Evolutionary conservation across 176 grass and related monocot species (phyloP).

Genomic region (Areca catechu): DNA sequence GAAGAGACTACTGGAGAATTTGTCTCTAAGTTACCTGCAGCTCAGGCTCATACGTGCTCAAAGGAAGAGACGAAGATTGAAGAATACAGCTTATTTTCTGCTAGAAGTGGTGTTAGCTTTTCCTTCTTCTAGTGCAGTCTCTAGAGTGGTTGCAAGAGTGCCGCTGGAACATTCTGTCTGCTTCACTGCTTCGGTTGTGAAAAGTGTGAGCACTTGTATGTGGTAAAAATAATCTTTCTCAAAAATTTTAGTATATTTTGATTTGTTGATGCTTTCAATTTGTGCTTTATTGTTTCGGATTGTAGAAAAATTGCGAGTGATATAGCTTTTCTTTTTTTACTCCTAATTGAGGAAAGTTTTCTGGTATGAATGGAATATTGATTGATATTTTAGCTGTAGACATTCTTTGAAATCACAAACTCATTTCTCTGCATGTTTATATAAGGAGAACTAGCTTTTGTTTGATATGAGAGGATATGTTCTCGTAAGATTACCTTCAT

Average conservation of each 20-base stretch:
- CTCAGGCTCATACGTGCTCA: conserved; percentile 39
- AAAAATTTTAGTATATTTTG: conserved; percentile 7
- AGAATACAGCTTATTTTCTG: conserved; percentile 81
- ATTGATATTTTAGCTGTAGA: too few relatives aligned
- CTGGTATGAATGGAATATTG: not conserved
- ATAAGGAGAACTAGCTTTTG: too few relatives aligned
- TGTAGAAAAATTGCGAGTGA: conserved; percentile 15
- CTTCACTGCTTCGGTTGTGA: conserved; percentile 2
- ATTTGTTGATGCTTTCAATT: conserved; percentile 3
- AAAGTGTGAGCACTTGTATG: conserved; percentile 8
- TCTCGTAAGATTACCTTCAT: too few relatives aligned
- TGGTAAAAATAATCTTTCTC: conserved; percentile 1
- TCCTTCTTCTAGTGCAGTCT: conserved; percentile 34
- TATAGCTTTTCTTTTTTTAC: conserved; percentile 3
- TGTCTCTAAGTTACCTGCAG: conserved; percentile 14
- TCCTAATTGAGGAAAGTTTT: too few relatives aligned
- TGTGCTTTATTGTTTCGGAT: conserved; percentile 16
- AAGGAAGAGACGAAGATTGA: conserved; percentile 57
- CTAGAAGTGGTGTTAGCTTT: conserved; percentile 34
- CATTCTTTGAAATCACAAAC: too few relatives aligned
- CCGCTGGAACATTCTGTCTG: not conserved
- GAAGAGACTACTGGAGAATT: conserved; percentile 36
- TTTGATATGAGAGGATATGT: too few relatives aligned
- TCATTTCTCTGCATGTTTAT: too few relatives aligned
- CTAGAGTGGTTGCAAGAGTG: not conserved